Base-by-base conservation (phyloP, 768 basidiomycete species). In the Tricholoma hemisulphureum region DNA sequence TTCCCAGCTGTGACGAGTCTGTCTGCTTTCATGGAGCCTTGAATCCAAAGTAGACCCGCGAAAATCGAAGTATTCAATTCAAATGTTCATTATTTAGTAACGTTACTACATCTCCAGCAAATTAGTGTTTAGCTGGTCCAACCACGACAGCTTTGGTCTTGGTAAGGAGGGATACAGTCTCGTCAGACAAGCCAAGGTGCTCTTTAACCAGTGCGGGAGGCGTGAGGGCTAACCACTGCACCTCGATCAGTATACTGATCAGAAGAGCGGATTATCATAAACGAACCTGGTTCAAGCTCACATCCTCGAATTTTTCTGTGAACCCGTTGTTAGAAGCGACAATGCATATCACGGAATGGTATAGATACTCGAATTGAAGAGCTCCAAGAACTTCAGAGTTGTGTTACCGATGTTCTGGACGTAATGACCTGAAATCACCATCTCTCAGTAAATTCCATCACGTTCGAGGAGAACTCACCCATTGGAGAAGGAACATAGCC, bases 401-500 rank as follows among this genome's bases (percentile, higher is more conserved):
- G 75, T 75, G 57, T 82, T 80, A 29, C 82, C 80, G 6, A 71
- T 79, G 57, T 83, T 83, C 65, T 84, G 83, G 6, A 84, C 76
- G 48, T 82, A 83, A 58, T 83, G 82, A 3, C 80, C 78, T 78
- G 41, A 39, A 34, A 21, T n/a, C 21, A 4, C 3, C 11, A 7
- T 24, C 20, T 6, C 20, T 60, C n/a, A 67, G 58, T 18, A 63
- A 23, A 51, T 39, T 39, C 26, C 50, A 48, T 45, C 50, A 18
- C 31, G 20, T 0, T 24, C 24, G 52, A 20, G 53, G 9, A 34
- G 26, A 26, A 18, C 71, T 53, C 61, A 82, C 83, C 85, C 69
- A 80, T 82, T 1, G 81, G 75, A 6, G 82, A 78, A 18, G 85
- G 85, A 35, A 86, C 77, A 58, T 84, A 87, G 13, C 79, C 83